These are phyloP conservation scores for Gossypium ekmanianum DNA, from an alignment of 345 rosid genomes.

Conservation along the genomic window DNA sequence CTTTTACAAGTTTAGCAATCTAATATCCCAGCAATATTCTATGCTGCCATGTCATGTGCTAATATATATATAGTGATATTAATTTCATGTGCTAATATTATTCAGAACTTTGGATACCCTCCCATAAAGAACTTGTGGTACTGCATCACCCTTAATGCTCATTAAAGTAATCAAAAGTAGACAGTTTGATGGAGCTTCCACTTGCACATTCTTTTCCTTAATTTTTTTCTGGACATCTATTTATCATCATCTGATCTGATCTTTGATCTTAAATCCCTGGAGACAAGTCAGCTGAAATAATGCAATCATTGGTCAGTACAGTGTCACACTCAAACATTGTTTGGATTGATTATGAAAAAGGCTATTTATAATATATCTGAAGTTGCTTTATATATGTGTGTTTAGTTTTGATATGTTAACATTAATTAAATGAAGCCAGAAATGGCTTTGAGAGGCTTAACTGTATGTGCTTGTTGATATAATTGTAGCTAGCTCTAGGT, in stretches of 20 bases:
- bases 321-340: neutral
- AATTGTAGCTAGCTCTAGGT: neutral
- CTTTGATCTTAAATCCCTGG: neutral
- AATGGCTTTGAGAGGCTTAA: neutral
- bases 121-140: conserved; percentile 21
- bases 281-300: neutral
- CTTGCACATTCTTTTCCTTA: neutral
- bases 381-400: neutral
- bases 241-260: neutral
- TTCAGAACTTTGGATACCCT: conserved; percentile 35
- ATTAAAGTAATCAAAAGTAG: conserved; percentile 28
- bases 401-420: neutral
- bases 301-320: neutral
- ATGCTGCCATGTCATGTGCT: conserved; percentile 9
- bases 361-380: neutral
- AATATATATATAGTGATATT: neutral
- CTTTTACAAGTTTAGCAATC: conserved; percentile 1
- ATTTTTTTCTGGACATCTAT: conserved; percentile 14
- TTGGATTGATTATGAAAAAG: neutral
- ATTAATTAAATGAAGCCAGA: neutral
- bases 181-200: conserved; percentile 24
- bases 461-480: neutral
- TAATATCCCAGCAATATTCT: neutral
- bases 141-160: conserved; percentile 13
- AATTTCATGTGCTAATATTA: neutral